Conservation (phyloP, 2,329 filamentous ascomycete species). For the Penicillium crustosum region DNA sequence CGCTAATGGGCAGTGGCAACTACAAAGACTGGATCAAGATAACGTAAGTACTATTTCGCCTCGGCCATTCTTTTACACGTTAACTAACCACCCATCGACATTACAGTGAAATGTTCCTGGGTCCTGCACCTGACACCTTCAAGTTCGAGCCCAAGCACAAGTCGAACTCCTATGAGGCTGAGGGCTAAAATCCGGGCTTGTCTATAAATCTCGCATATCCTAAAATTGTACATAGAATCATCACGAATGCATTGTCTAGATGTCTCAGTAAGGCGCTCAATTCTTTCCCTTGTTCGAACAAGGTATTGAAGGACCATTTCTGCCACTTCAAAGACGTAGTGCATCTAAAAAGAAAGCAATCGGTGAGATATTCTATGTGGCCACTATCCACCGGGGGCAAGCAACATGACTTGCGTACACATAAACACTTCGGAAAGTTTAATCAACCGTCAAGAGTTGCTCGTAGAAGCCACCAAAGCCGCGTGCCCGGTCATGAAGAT, state of each 20-base stretch:
- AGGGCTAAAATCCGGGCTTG: constrained; percentile 44
- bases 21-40: constrained; percentile 99
- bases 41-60: constrained; percentile 60
- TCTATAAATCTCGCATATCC: background rate
- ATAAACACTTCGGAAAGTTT: background rate
- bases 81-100: constrained; percentile 9
- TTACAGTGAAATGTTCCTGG: constrained; percentile 91
- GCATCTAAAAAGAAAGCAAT: background rate
- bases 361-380: background rate
- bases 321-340: background rate
- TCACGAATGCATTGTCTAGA: background rate
- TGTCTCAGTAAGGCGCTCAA: background rate
- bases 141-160: constrained; percentile 98
- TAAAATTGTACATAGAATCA: constrained; percentile 11
- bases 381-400: background rate
- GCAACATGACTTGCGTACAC: background rate
- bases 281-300: background rate
- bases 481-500: constrained; percentile 45
- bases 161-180: constrained; percentile 79
- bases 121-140: constrained; percentile 85
- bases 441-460: constrained; percentile 31
- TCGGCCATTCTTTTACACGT: background rate
- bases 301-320: background rate
- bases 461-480: constrained; percentile 49
- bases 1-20: constrained; percentile 83